These are phyloP conservation scores for Hypoxylon rickii DNA, from an alignment of 495 filamentous ascomycete genomes.

Conservation along the genomic window DNA sequence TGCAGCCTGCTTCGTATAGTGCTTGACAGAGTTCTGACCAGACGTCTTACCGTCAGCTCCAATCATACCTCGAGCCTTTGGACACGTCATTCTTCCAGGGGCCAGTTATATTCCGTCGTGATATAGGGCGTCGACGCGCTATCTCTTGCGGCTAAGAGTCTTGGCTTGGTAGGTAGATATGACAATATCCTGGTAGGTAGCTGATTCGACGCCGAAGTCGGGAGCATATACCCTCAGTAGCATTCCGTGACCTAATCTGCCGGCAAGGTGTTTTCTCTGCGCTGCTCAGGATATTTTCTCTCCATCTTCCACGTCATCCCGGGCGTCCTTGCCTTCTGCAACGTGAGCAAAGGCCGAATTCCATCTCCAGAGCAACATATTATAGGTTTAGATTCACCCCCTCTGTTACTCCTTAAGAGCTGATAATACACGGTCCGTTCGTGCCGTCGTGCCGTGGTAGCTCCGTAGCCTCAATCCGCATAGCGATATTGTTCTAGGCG, in stretches of 20 bases:
- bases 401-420: conserved; percentile 6
- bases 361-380: background rate
- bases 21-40: background rate
- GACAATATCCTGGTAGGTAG: background rate
- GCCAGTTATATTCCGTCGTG: conserved; percentile 8
- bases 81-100: conserved; percentile 6
- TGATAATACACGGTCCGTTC: conserved; percentile 11
- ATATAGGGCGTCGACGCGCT: conserved; percentile 22
- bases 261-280: conserved; percentile 22
- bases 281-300: conserved; percentile 1
- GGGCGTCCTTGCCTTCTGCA: conserved; percentile 7
- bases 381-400: background rate
- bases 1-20: background rate
- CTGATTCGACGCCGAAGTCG: conserved; percentile 24
- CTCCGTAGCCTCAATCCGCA: conserved; percentile 15
- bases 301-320: conserved; percentile 8
- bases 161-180: background rate
- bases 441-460: conserved; percentile 21
- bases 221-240: conserved; percentile 11
- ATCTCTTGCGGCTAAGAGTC: background rate
- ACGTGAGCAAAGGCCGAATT: conserved; percentile 2
- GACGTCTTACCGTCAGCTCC: conserved; percentile 9
- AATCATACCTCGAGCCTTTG: conserved; percentile 3
- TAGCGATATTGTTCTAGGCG: background rate
- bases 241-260: conserved; percentile 14